Percentiles rank a stretch among this genome's conserved stretches.
These are phyloP conservation scores for Diplodia mutila DNA, from an alignment of 2,329 filamentous ascomycete species.

Conservation along the genomic window DNA sequence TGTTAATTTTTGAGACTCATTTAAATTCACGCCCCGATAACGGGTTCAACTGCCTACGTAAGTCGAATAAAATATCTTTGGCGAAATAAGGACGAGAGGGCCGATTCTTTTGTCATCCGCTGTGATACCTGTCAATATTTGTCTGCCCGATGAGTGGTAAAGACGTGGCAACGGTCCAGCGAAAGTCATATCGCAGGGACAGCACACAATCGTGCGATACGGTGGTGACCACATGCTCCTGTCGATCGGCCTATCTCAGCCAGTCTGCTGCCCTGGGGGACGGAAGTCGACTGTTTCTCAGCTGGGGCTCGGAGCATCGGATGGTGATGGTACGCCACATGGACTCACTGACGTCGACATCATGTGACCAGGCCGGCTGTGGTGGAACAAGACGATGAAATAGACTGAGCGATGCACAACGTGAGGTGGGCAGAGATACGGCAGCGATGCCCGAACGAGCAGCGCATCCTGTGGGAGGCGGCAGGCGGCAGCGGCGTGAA, in stretches of 20 bases:
- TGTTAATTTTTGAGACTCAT: too few relatives aligned
- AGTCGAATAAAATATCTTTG: too few relatives aligned
- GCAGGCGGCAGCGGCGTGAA: slow-evolving; percentile 1
- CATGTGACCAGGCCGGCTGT: background rate
- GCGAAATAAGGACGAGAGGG: too few relatives aligned
- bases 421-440: background rate
- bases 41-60: too few relatives aligned
- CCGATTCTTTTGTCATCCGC: too few relatives aligned
- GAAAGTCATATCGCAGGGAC: background rate
- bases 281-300: background rate
- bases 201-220: background rate
- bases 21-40: too few relatives aligned
- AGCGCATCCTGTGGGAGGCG: slow-evolving; percentile 4
- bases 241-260: background rate
- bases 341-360: background rate
- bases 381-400: background rate
- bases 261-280: background rate
- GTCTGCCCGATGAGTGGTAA: background rate
- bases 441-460: slow-evolving; percentile 13
- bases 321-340: background rate
- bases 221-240: background rate
- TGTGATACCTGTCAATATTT: too few relatives aligned
- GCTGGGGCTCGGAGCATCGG: background rate
- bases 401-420: background rate
- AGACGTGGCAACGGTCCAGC: background rate